phyloP scores from a whole-genome alignment of 169 alveolate genomes.

The Cryptosporidium tyzzeri region DNA sequence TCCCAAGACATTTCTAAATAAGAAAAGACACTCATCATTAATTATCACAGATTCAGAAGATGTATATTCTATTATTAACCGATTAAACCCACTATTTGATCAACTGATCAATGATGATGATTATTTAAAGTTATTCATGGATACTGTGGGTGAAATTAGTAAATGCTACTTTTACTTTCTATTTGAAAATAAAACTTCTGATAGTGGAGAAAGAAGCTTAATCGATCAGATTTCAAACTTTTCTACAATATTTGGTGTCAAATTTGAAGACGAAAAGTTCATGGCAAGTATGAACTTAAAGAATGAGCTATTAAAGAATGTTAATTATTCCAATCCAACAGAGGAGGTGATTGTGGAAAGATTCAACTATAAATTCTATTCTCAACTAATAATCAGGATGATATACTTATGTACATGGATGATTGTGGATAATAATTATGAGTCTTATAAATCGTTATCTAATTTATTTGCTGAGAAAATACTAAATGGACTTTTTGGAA shows the following conservation, averaged over 20 bases:
- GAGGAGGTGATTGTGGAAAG: conserved; percentile 28
- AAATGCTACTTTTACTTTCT: conserved; percentile 28
- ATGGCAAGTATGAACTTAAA: conserved; percentile 19
- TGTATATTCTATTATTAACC: conserved; percentile 31
- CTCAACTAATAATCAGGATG: conserved; percentile 52
- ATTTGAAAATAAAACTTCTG: not conserved
- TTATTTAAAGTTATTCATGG: conserved; percentile 33
- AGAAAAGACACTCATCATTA: conserved; percentile 55
- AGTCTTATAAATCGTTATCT: conserved; percentile 22
- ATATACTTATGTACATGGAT: conserved; percentile 48
- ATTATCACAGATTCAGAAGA: conserved; percentile 60
- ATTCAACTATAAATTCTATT: conserved; percentile 42
- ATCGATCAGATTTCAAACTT: conserved; percentile 26
- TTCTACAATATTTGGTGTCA: conserved; percentile 12
- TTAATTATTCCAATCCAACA: not conserved
- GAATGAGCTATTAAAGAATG: conserved; percentile 27
- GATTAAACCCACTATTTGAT: conserved; percentile 48
- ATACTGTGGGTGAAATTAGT: conserved; percentile 18
- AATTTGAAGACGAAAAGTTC: conserved; percentile 29
- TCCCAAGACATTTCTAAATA: conserved; percentile 22
- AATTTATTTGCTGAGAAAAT: conserved; percentile 18
- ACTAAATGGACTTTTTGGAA: conserved; percentile 21
- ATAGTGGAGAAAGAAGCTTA: not conserved
- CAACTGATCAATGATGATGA: conserved; percentile 28
- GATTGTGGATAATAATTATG: conserved; percentile 24